Conservation (phyloP, 805 yeast genomes). For the Maudiozyma saulgeensis region DNA sequence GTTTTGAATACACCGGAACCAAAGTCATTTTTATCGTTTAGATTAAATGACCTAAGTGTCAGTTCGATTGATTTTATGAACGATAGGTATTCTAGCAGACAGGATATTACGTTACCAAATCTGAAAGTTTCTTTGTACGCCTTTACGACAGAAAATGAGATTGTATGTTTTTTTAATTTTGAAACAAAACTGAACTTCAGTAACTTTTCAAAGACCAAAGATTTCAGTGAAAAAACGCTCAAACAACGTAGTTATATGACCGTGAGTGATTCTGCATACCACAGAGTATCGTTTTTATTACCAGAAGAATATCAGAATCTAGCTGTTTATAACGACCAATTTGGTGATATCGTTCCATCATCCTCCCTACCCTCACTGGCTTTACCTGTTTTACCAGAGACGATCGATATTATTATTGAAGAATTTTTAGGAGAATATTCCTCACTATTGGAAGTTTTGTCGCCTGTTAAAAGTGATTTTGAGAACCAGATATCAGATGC, state of each 20-base stretch:
- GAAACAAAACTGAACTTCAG: conserved; percentile 52
- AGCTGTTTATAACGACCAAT: conserved; percentile 36
- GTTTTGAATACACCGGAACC: conserved; percentile 31
- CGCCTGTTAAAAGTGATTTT: neutral
- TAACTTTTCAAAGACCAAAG: conserved; percentile 46
- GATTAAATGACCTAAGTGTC: conserved; percentile 27
- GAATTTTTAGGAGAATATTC: conserved; percentile 24
- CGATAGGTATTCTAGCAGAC: conserved; percentile 46
- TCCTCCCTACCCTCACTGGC: conserved; percentile 56
- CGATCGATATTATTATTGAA: conserved; percentile 36
- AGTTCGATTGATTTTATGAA: conserved; percentile 64
- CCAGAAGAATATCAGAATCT: conserved; percentile 40
- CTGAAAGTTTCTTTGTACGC: conserved; percentile 26
- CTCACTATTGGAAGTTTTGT: conserved; percentile 3
- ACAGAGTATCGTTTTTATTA: conserved; percentile 65
- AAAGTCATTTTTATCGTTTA: conserved; percentile 18
- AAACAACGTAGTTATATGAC: conserved; percentile 59
- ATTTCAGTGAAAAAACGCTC: conserved; percentile 33
- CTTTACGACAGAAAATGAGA: conserved; percentile 18
- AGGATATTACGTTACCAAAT: conserved; percentile 42
- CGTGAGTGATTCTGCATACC: conserved; percentile 73
- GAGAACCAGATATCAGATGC: neutral
- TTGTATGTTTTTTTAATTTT: conserved; percentile 32
- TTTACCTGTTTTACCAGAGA: conserved; percentile 45
- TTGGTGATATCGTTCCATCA: conserved; percentile 48